Evolutionary conservation across 2,329 filamentous ascomycete species (phyloP).

Genomic region (Penicillium sp.): DNA sequence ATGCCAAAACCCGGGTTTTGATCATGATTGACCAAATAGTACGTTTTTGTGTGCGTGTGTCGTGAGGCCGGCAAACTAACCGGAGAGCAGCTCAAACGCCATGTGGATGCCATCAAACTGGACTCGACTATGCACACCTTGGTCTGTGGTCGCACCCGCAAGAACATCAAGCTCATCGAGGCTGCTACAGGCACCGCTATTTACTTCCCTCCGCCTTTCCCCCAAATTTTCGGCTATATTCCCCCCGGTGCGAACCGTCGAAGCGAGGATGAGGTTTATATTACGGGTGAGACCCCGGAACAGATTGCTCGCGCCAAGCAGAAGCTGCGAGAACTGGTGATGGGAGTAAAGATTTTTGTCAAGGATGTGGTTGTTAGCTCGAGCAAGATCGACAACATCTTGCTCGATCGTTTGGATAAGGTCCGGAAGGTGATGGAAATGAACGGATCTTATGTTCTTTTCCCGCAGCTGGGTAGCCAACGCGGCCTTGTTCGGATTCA

Average conservation of each 20-base stretch:
- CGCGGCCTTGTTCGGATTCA: slow-evolving; percentile 85
- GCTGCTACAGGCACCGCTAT: slow-evolving; percentile 94
- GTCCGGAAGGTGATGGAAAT: slow-evolving; percentile 97
- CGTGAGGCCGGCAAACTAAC: slow-evolving; percentile 22
- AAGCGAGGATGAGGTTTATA: slow-evolving; percentile 87
- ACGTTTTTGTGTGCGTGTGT: slow-evolving; percentile 30
- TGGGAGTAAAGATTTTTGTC: slow-evolving; percentile 77
- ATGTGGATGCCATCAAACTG: slow-evolving; percentile 75
- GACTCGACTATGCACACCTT: slow-evolving; percentile 87
- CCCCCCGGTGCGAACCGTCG: slow-evolving; percentile 78
- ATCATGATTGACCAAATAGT: slow-evolving; percentile 97
- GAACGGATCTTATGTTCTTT: slow-evolving; percentile 92
- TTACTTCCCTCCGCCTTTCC: slow-evolving; percentile 95
- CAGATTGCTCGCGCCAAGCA: slow-evolving; percentile 86
- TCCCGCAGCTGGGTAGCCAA: slow-evolving; percentile 83
- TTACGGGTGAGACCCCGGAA: slow-evolving; percentile 84
- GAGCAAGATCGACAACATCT: slow-evolving; percentile 90
- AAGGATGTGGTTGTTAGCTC: slow-evolving; percentile 90
- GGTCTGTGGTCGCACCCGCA: slow-evolving; percentile 87
- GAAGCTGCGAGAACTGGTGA: slow-evolving; percentile 82
- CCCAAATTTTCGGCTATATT: slow-evolving; percentile 84
- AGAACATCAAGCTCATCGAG: slow-evolving; percentile 98
- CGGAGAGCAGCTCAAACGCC: slow-evolving; percentile 50
- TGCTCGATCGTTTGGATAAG: slow-evolving; percentile 89
- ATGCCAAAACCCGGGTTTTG: slow-evolving; percentile 91